These are phyloP conservation scores for Lathyrus oleraceus DNA, from an alignment of 306 rosid species.

Conservation along the genomic window DNA sequence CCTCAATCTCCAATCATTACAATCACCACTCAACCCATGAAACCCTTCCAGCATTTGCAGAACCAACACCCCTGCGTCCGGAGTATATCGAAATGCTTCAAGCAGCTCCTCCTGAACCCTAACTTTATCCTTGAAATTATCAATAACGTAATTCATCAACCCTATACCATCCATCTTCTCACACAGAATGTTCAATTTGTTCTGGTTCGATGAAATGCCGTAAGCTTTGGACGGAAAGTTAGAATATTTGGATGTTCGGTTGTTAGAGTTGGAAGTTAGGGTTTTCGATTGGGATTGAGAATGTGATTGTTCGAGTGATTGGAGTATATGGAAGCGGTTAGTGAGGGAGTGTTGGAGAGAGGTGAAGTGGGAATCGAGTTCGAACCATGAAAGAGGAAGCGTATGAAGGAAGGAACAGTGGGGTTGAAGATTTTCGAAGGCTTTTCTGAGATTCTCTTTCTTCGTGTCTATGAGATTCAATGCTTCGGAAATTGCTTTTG, in stretches of 20 bases:
- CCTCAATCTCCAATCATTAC: slow-evolving; percentile 37
- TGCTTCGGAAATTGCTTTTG: slow-evolving; percentile 55
- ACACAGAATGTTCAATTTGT: slow-evolving; percentile 47
- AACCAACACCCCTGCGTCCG: slow-evolving; percentile 57
- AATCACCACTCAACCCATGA: slow-evolving; percentile 4
- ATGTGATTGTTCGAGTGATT: slow-evolving; percentile 48
- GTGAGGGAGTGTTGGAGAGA: slow-evolving; percentile 51
- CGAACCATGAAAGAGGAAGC: slow-evolving; percentile 60
- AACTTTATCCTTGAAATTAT: slow-evolving; percentile 37
- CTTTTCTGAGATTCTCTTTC: slow-evolving; percentile 58
- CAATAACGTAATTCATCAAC: slow-evolving; percentile 50
- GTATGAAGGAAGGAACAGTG: slow-evolving; percentile 49
- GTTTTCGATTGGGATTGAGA: slow-evolving; percentile 21
- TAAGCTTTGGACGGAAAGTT: neutral
- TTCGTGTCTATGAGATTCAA: slow-evolving; percentile 55
- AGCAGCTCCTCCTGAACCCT: slow-evolving; percentile 54
- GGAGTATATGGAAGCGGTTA: slow-evolving; percentile 50
- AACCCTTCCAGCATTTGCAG: slow-evolving; percentile 67
- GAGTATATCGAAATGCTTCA: slow-evolving; percentile 47
- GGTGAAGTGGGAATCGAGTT: slow-evolving; percentile 67
- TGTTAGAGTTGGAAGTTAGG: neutral
- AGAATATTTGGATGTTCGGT: neutral
- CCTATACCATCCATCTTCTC: slow-evolving; percentile 68
- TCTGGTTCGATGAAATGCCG: slow-evolving; percentile 1
- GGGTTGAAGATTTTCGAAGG: slow-evolving; percentile 68